Evolutionary conservation across 345 rosid genomes (phyloP).

Genomic region (Iberis pinnata): DNA sequence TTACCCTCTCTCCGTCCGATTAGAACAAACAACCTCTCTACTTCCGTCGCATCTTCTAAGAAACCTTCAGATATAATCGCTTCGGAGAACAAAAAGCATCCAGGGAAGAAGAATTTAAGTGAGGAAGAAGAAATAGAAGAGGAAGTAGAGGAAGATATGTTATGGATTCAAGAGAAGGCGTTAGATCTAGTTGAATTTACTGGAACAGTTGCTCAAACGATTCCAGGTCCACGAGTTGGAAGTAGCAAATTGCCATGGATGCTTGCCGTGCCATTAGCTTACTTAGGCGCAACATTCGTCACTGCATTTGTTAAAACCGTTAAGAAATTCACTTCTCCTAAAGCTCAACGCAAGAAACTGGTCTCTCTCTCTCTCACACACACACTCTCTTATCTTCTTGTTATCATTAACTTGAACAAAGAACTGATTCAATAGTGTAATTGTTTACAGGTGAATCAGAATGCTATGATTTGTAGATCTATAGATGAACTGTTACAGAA

Average conservation of each 20-base stretch:
- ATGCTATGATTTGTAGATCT: constrained; percentile 66
- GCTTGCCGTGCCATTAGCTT: constrained; percentile 77
- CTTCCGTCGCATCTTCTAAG: constrained; percentile 31
- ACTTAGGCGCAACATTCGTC: constrained; percentile 61
- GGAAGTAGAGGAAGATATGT: constrained; percentile 83
- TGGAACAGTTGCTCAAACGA: constrained; percentile 80
- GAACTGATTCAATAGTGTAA: background rate
- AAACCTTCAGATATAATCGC: constrained; percentile 16
- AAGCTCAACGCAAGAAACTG: constrained; percentile 55
- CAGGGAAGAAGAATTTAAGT: constrained; percentile 13
- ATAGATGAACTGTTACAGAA: constrained; percentile 62
- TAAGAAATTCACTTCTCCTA: constrained; percentile 66
- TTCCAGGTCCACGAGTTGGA: constrained; percentile 95
- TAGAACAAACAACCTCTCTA: constrained; percentile 15
- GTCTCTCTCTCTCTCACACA: constrained; percentile 26
- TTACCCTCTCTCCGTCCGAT: constrained; percentile 18
- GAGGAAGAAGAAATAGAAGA: constrained; percentile 40
- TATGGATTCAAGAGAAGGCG: constrained; percentile 94
- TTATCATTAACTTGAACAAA: background rate
- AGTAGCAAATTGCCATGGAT: constrained; percentile 87
- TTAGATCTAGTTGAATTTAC: constrained; percentile 86
- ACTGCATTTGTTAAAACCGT: constrained; percentile 79
- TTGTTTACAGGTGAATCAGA: constrained; percentile 59
- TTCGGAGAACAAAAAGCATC: too few species aligned
- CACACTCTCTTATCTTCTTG: background rate